Percentiles rank a stretch among this genome's conserved stretches.
phyloP scores from a whole-genome alignment of 2,329 filamentous ascomycete species.

The Trichoderma asperellum region DNA sequence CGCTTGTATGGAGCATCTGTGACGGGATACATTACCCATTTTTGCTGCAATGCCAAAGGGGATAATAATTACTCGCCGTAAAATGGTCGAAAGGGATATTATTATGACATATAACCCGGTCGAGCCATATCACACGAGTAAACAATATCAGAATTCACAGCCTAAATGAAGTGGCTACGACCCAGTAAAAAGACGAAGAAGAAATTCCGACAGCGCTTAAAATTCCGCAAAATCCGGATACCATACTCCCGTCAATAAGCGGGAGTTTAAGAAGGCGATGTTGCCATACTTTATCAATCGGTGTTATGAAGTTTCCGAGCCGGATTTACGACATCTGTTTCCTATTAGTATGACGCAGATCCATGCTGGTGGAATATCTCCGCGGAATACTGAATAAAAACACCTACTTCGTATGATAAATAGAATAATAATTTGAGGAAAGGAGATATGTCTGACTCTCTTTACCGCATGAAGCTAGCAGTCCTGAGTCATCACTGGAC shows the following conservation, averaged over 20 bases:
- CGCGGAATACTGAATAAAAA: background rate
- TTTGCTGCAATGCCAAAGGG: background rate
- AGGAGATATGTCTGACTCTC: background rate
- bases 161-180: background rate
- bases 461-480: background rate
- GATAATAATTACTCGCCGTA: background rate
- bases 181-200: background rate
- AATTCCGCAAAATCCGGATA: background rate
- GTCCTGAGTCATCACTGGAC: conserved; percentile 2
- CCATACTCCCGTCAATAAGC: background rate
- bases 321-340: background rate
- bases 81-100: background rate
- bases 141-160: background rate
- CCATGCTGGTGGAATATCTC: background rate
- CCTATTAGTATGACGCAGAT: background rate
- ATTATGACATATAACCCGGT: background rate
- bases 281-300: background rate
- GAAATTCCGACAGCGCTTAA: background rate
- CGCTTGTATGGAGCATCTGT: background rate
- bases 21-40: background rate
- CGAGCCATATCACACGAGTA: background rate
- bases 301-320: background rate
- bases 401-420: background rate
- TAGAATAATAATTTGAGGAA: background rate
- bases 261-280: background rate